Base-by-base conservation (phyloP, 306 rosid genomes). In the Castanea sativa region DNA sequence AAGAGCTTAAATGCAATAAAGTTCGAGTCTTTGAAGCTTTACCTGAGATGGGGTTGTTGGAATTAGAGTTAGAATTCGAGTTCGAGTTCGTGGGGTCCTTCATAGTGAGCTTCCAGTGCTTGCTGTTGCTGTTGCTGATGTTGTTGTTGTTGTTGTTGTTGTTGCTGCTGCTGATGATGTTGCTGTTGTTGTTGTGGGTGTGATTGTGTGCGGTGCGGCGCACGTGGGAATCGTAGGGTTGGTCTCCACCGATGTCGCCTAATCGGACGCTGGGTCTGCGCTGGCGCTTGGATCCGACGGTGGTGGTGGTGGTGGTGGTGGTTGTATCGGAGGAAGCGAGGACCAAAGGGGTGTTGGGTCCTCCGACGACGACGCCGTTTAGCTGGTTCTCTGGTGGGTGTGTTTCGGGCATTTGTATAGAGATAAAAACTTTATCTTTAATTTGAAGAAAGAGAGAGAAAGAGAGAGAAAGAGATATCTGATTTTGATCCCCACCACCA, bases 221-320 rank as follows among this genome's bases (percentile, higher is more conserved):
- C 19, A 73, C 71, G 21, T 88, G 90, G 67, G 96, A 84, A 57
- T 95, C 98, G 80, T 88, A 91, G 49, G 90, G 89, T 76, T 85
- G 97, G 89, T 92, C 98, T 52, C 91, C 91, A n/a, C 93, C 99
- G 88, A 95, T 92, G 77, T 95, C 98, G 53, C 98, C 99, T 59
- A 95, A 86, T 69, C 98, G 90, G 70, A 95, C 98, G 71, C 98
- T 95, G 1, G 99, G 99, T 23, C 96, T 83, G 7, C 99, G 77
- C 80, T 93, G 98, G 0, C 99, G 95, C 90, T 93, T 95, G 21
- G 96, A 80, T 73, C 85, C 97, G 20, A 91, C 79, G 30, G 92
- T 79, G 53, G 52, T 12, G 15, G 16, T 45, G 51, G 49, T 6
- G 7, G 51, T 43, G 14, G 52, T 45, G 14, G 52, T 49, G 16